phyloP scores from a whole-genome alignment of 495 filamentous ascomycete species.

The Cryomyces minteri region DNA sequence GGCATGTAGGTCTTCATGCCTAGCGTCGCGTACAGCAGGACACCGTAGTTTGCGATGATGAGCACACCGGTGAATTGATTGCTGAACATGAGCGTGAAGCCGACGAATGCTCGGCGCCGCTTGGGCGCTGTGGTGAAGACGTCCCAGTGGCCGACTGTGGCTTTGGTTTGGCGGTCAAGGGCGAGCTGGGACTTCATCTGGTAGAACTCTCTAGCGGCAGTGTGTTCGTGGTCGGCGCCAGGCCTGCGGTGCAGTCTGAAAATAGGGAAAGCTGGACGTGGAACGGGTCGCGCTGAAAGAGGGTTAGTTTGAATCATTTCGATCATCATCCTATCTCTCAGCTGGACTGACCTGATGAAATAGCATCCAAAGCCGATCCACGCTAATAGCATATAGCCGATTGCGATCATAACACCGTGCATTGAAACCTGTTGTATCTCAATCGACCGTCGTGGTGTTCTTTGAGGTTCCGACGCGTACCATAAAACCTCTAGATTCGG shows the following conservation, averaged over 20 bases:
- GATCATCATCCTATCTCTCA: no score
- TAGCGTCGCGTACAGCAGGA: constrained; percentile 6
- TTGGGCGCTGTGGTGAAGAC: constrained; percentile 10
- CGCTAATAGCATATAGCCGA: constrained; percentile 6
- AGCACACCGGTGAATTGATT: constrained; percentile 9
- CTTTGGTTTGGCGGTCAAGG: constrained; percentile 9
- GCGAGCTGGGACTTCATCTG: constrained; percentile 13
- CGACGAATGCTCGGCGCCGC: constrained; percentile 6
- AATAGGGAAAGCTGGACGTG: constrained; percentile 1
- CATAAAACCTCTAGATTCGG: constrained; percentile 11
- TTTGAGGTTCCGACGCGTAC: background rate
- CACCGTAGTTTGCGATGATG: constrained; percentile 12
- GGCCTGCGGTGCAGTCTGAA: constrained; percentile 3
- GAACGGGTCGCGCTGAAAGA: background rate
- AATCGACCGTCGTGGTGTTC: background rate
- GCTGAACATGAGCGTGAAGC: constrained; percentile 7
- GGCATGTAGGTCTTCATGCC: constrained; percentile 9
- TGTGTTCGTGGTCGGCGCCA: constrained; percentile 2
- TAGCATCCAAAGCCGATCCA: constrained; percentile 13
- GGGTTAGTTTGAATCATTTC: no score
- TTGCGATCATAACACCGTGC: constrained; percentile 13
- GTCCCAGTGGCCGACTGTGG: constrained; percentile 4
- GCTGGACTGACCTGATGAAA: constrained; percentile 1
- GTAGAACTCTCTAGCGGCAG: constrained; percentile 9
- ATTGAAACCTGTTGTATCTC: background rate